These are phyloP conservation scores for Podospora tetraspora DNA, from an alignment of 495 filamentous ascomycete species.

Conservation along the genomic window DNA sequence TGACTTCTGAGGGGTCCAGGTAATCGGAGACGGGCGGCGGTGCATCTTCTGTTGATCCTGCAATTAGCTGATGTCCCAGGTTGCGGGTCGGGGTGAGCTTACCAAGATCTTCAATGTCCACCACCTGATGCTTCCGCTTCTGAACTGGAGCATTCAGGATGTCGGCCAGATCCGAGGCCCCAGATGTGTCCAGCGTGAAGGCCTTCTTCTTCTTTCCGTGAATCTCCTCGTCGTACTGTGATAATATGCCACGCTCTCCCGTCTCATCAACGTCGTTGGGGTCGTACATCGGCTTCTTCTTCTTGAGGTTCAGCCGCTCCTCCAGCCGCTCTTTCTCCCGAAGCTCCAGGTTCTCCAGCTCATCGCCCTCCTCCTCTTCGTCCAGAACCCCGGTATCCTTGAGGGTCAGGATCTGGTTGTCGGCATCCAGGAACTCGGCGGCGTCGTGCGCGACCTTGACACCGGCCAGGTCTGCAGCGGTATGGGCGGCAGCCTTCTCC, in stretches of 20 bases:
- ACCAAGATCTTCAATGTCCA: slow-evolving; percentile 70
- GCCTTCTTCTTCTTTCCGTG: slow-evolving; percentile 83
- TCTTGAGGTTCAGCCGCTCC: slow-evolving; percentile 79
- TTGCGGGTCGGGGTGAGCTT: slow-evolving; percentile 13
- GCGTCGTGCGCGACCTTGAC: slow-evolving; percentile 87
- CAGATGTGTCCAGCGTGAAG: slow-evolving; percentile 77
- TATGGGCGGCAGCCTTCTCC: slow-evolving; percentile 56
- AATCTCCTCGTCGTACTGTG: slow-evolving; percentile 94
- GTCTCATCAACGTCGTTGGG: slow-evolving; percentile 67
- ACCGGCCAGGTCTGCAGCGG: slow-evolving; percentile 75
- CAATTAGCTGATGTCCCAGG: slow-evolving; percentile 21
- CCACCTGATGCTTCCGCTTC: slow-evolving; percentile 59
- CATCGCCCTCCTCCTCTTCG: slow-evolving; percentile 85
- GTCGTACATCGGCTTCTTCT: slow-evolving; percentile 86
- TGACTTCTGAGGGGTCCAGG: slow-evolving; percentile 75
- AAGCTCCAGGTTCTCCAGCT: slow-evolving; percentile 78
- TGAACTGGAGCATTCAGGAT: slow-evolving; percentile 52
- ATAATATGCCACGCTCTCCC: slow-evolving; percentile 60
- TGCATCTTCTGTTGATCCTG: slow-evolving; percentile 48
- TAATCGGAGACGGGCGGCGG: slow-evolving; percentile 70
- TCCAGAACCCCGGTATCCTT: slow-evolving; percentile 84
- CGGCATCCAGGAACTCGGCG: slow-evolving; percentile 67
- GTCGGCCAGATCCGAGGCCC: slow-evolving; percentile 58
- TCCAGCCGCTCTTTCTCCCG: slow-evolving; percentile 70
- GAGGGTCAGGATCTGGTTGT: slow-evolving; percentile 81